Evolutionary conservation across 2,329 filamentous ascomycete species (phyloP).

Genomic region (Ceratocystis diversiconidia): DNA sequence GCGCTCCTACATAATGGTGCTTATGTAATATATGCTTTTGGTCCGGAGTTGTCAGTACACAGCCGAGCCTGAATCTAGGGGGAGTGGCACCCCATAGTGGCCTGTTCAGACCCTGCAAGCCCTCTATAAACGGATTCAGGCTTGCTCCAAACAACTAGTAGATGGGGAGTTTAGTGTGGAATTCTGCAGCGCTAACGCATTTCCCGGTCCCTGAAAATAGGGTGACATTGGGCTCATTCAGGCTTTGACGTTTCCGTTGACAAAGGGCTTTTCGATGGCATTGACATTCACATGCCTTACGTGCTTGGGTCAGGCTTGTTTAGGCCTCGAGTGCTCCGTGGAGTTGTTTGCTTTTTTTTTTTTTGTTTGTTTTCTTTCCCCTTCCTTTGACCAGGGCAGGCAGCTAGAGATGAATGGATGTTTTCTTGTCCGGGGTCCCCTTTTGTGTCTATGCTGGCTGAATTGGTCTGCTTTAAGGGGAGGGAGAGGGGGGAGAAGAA

Average conservation of each 20-base stretch:
- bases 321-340: too few relatives aligned
- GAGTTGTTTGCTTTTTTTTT: too few relatives aligned
- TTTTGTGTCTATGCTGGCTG: too few relatives aligned
- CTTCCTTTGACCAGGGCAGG: too few relatives aligned
- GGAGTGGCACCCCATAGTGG: background rate
- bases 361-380: too few relatives aligned
- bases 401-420: too few relatives aligned
- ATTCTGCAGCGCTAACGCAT: background rate
- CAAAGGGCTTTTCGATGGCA: background rate
- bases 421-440: too few relatives aligned
- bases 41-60: too few relatives aligned
- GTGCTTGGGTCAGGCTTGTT: too few relatives aligned
- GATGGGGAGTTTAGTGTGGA: background rate
- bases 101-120: background rate
- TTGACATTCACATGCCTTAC: background rate
- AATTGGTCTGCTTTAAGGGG: too few relatives aligned
- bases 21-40: background rate
- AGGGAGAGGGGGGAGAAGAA: too few relatives aligned
- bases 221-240: background rate
- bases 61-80: background rate
- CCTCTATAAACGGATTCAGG: slow-evolving; percentile 2
- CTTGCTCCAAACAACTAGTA: background rate
- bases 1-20: background rate
- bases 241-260: slow-evolving; percentile 8
- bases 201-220: slow-evolving; percentile 1